phyloP scores from a whole-genome alignment of 2,329 filamentous ascomycete genomes.

The Myotisia sp. region DNA sequence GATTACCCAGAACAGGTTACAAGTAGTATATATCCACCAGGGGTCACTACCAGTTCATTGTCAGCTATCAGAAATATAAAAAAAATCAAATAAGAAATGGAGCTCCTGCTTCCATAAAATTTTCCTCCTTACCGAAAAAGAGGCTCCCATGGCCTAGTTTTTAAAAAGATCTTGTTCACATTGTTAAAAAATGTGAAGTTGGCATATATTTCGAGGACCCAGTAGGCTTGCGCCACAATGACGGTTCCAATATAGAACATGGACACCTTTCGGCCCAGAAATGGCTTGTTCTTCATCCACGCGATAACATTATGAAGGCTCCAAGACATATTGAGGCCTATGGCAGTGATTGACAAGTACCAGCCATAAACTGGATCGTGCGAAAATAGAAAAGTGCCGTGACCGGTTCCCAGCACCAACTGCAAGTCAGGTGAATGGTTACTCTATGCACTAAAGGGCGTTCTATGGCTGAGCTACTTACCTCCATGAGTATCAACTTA shows the following conservation, averaged over 20 bases:
- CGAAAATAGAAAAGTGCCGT: conserved; percentile 47
- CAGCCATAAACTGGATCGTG: conserved; percentile 44
- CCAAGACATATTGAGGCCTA: conserved; percentile 50
- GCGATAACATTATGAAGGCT: conserved; percentile 51
- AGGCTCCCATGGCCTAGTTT: conserved; percentile 46
- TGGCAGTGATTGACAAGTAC: conserved; percentile 48
- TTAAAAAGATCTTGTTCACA: conserved; percentile 38
- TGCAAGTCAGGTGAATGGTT: too few species aligned
- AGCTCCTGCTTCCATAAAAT: background rate
- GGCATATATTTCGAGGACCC: conserved; percentile 50
- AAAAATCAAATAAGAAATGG: background rate
- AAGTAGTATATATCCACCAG: conserved; percentile 53
- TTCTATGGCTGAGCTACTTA: too few species aligned
- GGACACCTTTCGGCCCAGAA: conserved; percentile 38
- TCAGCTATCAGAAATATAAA: conserved; percentile 4
- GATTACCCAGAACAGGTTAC: conserved; percentile 49
- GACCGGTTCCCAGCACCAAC: conserved; percentile 43
- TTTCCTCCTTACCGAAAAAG: conserved; percentile 37
- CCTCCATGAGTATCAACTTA: conserved; percentile 38
- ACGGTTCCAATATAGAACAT: conserved; percentile 46
- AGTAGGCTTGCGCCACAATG: conserved; percentile 47
- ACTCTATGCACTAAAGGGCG: too few species aligned
- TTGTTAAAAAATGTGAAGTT: conserved; percentile 52
- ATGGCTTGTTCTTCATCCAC: conserved; percentile 53
- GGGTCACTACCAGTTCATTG: conserved; percentile 36